Conservation (phyloP, 352 stramenopile genomes). For the Globisporangium spiculum region DNA sequence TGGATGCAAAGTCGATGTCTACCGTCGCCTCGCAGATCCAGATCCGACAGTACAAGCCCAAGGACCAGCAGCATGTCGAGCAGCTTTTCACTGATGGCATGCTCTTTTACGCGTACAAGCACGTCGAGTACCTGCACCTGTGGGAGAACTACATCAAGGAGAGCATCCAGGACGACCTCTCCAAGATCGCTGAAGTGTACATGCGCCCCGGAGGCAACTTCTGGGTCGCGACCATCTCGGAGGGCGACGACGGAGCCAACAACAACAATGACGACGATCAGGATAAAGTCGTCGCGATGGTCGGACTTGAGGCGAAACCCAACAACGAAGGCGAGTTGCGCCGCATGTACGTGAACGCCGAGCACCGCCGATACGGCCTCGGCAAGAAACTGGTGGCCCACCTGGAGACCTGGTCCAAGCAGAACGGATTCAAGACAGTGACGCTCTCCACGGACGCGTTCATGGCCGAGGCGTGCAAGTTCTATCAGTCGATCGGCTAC, state of each 20-base stretch:
- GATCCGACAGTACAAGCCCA: constrained; percentile 22
- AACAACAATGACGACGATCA: neutral
- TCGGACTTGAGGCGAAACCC: constrained; percentile 28
- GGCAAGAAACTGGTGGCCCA: neutral
- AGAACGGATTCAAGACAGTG: neutral
- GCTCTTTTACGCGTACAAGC: constrained; percentile 19
- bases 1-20: neutral
- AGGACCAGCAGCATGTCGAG: constrained; percentile 28
- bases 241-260: neutral
- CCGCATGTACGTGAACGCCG: constrained; percentile 10
- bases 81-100: constrained; percentile 30
- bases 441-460: constrained; percentile 6
- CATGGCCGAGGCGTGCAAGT: constrained; percentile 13
- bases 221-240: constrained; percentile 33
- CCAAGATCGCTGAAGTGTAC: constrained; percentile 36
- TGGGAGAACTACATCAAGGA: constrained; percentile 19
- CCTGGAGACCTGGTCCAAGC: neutral
- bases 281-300: constrained; percentile 25
- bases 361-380: constrained; percentile 4
- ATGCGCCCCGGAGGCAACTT: constrained; percentile 39
- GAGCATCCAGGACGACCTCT: constrained; percentile 24
- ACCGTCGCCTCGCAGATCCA: constrained; percentile 9
- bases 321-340: constrained; percentile 20
- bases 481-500: constrained; percentile 12
- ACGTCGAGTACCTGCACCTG: constrained; percentile 16